Conservation (phyloP, 1,139 yeast genomes). For the Yamadazyma sp. region DNA sequence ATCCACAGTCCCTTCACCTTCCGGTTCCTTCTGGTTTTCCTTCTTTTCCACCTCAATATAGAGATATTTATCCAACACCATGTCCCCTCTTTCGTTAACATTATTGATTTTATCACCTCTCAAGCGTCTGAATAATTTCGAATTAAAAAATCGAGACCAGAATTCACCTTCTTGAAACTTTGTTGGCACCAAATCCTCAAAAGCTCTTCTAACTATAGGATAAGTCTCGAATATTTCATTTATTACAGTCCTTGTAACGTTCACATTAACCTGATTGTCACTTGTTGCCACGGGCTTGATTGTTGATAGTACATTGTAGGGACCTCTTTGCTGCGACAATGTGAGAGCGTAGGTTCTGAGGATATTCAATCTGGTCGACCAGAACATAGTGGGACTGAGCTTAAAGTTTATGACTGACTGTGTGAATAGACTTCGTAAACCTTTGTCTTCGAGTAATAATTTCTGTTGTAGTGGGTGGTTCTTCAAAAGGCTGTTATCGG, state of each 20-base stretch:
- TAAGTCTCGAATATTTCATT: constrained; percentile 89
- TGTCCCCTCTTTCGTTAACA: constrained; percentile 77
- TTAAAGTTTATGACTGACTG: constrained; percentile 84
- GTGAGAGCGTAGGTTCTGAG: constrained; percentile 85
- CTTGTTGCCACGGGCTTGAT: constrained; percentile 91
- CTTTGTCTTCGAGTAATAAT: constrained; percentile 66
- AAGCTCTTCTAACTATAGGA: constrained; percentile 89
- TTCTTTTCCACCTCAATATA: constrained; percentile 30
- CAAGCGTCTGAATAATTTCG: constrained; percentile 79
- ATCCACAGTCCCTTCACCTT: constrained; percentile 32
- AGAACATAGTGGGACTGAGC: constrained; percentile 77
- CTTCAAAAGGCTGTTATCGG: constrained; percentile 50
- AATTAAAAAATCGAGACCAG: constrained; percentile 95
- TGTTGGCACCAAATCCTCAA: constrained; percentile 80
- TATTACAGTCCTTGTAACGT: constrained; percentile 87
- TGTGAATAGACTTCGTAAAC: constrained; percentile 73
- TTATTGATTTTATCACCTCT: constrained; percentile 82
- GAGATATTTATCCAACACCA: constrained; percentile 79
- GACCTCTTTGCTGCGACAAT: constrained; percentile 82
- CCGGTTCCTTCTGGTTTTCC: constrained; percentile 11
- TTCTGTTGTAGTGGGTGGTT: constrained; percentile 80
- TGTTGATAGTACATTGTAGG: constrained; percentile 89
- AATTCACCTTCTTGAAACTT: constrained; percentile 85
- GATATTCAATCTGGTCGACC: constrained; percentile 81
- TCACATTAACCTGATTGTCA: constrained; percentile 87